Percentiles rank a stretch among this genome's conserved stretches.
Conservation (phyloP, 2,329 filamentous ascomycete genomes). For the Xylaria sp. region DNA sequence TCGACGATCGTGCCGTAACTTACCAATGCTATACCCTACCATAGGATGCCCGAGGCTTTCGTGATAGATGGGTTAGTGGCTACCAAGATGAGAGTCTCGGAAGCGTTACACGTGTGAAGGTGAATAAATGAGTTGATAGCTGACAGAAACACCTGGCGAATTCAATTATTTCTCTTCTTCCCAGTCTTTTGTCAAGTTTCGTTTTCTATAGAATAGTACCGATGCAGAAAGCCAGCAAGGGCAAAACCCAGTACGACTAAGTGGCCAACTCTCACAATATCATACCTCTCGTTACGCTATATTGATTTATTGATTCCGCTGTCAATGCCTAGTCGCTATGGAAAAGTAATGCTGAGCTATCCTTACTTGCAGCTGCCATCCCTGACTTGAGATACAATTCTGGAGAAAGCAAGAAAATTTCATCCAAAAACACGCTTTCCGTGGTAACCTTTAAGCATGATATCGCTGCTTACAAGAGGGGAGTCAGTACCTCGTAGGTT, state of each 20-base stretch:
- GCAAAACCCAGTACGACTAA: not conserved
- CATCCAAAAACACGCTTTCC: not conserved
- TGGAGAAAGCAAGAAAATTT: not conserved
- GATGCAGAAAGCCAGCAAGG: not conserved
- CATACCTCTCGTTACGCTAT: not conserved
- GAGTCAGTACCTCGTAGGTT: not conserved
- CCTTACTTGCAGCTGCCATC: not conserved
- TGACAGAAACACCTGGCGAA: not conserved
- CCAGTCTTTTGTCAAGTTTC: not conserved
- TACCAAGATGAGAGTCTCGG: not conserved
- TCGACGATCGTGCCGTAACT: constrained; percentile 39
- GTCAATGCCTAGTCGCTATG: not conserved
- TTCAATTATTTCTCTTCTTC: not conserved
- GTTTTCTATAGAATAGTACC: not conserved
- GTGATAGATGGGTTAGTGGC: not conserved
- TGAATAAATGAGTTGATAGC: not conserved
- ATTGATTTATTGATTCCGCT: not conserved
- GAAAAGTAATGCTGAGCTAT: not conserved
- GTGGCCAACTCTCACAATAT: not conserved
- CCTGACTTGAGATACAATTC: not conserved
- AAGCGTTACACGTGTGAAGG: not conserved
- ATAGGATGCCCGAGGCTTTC: not conserved
- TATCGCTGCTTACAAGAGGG: not conserved
- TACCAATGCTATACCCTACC: constrained; percentile 37
- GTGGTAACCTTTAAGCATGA: not conserved